Base-by-base conservation (phyloP, 179 eudicot species). In the Actinidia polygama region DNA sequence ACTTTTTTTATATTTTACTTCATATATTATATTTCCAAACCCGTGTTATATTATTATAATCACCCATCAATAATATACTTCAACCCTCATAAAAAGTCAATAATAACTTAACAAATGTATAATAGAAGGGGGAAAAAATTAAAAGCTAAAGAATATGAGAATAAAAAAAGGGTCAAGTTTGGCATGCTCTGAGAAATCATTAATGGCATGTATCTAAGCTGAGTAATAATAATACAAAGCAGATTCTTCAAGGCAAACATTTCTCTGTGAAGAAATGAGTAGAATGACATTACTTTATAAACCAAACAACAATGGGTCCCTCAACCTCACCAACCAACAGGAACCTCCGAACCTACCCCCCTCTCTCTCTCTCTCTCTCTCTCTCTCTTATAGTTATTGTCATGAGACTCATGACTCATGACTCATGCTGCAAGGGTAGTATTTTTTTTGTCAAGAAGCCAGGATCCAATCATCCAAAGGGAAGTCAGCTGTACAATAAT, bases 281-380 rank as follows among this genome's bases (percentile, higher is more conserved):
- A 23, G 7, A 46, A 46, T 46, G 73, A 21, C 73, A 64, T 36
- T 36, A 10, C 46, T 36, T 40, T 69, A 19, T 16, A 69, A 70
- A 19, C 24, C 24, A 70, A 70, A 70, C 75, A 9, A 46, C 75
- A 44, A 46, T 46, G 10, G 75, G 75, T 70, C 75, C 75, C 75
- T 68, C 70, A 40, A 40, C 46, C 40, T 68, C 75, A 49, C 75
- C 75, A 70, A 70, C 75, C 12, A 46, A 44, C 50, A 40, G 73
- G 71, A 36, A 11, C 23, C 63, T 58, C 63, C n/a, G 23, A 15
- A 18, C n/a, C 68, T 40, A 18, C 30, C 72, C 30, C 72, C 36
- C 73, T 64, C 30, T 63, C 30, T 63, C 46, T 24, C 71, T 66
- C 18, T 62, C 64, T 59, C 64, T 61, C 63, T 59, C 64, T 61